These are phyloP conservation scores for Crassisporium funariophilum DNA, from an alignment of 768 basidiomycete species.

Conservation along the genomic window DNA sequence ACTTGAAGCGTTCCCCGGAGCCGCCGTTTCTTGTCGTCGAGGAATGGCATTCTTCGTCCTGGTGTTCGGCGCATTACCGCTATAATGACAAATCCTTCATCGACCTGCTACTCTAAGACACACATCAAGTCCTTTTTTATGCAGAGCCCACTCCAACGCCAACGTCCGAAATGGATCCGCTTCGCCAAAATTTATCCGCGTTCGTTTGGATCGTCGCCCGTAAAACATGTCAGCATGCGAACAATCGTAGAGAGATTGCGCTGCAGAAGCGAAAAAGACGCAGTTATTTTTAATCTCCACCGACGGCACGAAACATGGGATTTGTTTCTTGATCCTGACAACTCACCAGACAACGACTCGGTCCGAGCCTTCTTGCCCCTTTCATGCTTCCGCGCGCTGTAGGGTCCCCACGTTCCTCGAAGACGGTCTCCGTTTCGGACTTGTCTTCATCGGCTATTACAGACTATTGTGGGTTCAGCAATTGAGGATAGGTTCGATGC, in stretches of 20 bases:
- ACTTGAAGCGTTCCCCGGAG: background rate
- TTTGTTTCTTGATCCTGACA: background rate
- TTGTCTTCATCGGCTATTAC: constrained; percentile 15
- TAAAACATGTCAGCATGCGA: constrained; percentile 1
- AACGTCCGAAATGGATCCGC: background rate
- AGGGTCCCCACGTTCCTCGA: constrained; percentile 11
- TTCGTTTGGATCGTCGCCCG: background rate
- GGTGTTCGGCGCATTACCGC: background rate
- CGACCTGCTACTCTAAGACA: background rate
- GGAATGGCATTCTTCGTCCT: background rate
- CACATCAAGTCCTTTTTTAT: background rate
- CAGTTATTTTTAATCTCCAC: background rate
- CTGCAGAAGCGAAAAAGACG: background rate
- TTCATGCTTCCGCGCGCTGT: background rate
- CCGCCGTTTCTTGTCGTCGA: background rate
- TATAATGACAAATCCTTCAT: no score
- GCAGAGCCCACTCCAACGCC: no score
- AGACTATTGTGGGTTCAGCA: background rate
- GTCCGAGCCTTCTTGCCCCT: background rate
- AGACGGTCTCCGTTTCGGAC: constrained; percentile 21
- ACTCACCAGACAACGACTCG: background rate
- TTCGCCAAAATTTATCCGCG: background rate
- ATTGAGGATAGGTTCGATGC: background rate
- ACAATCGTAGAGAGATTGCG: background rate
- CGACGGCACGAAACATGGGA: background rate